Conservation (phyloP, 495 filamentous ascomycete genomes). For the Elaphomyces granulatus region DNA sequence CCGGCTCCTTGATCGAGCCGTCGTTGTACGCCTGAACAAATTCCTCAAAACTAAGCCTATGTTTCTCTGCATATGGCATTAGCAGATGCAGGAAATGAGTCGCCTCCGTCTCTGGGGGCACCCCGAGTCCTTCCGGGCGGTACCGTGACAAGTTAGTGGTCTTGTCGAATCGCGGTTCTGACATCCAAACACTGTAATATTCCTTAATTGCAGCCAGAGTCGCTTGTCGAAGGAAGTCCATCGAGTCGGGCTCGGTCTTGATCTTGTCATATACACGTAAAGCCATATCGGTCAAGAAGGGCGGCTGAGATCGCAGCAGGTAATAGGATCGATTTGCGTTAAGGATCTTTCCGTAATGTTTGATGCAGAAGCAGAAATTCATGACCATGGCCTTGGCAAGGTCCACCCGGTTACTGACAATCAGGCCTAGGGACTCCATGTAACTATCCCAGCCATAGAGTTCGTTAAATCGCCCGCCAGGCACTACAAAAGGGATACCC, state of each 20-base stretch:
- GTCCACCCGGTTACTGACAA: constrained; percentile 66
- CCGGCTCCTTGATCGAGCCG: constrained; percentile 62
- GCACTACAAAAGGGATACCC: constrained; percentile 91
- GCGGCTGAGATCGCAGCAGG: constrained; percentile 81
- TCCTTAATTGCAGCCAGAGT: constrained; percentile 92
- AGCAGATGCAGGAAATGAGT: constrained; percentile 79
- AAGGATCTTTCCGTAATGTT: constrained; percentile 94
- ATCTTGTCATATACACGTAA: constrained; percentile 80
- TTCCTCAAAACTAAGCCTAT: constrained; percentile 62
- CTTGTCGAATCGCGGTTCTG: constrained; percentile 62
- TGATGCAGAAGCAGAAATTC: constrained; percentile 95
- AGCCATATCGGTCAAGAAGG: constrained; percentile 96
- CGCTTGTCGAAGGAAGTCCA: constrained; percentile 63
- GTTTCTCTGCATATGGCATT: constrained; percentile 71
- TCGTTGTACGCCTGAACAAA: constrained; percentile 81
- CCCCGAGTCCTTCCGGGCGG: constrained; percentile 71
- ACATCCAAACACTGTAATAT: constrained; percentile 83
- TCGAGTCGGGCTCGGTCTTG: constrained; percentile 56
- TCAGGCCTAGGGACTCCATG: constrained; percentile 80
- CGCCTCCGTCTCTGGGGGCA: constrained; percentile 88
- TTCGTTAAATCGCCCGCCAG: constrained; percentile 94
- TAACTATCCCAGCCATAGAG: constrained; percentile 97
- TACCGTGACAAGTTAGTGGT: constrained; percentile 80
- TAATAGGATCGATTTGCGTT: constrained; percentile 97
- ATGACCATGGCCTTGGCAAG: constrained; percentile 84